Conservation (phyloP, 73 alveolate genomes). For the Paramecium sexaurelia region DNA sequence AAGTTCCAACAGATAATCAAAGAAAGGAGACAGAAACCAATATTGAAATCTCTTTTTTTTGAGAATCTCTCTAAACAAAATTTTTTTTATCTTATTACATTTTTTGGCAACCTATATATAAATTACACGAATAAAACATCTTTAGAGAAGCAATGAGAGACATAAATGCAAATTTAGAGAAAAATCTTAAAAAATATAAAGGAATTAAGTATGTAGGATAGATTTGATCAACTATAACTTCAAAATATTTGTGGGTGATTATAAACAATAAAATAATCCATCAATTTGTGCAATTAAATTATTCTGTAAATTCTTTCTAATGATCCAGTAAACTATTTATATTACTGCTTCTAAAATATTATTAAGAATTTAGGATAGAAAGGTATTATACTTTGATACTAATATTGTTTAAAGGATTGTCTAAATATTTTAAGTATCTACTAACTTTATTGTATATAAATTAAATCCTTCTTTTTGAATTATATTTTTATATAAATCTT, state of each 20-base stretch:
- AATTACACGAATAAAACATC: constrained; percentile 76
- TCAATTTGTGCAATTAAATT: constrained; percentile 98
- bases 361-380: constrained; percentile 98
- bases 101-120: constrained; percentile 86
- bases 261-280: constrained; percentile 97
- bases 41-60: constrained; percentile 97
- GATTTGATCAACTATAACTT: constrained; percentile 91
- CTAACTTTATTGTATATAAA: constrained; percentile 98
- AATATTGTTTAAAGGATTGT: constrained; percentile 98
- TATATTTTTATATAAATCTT: too few species aligned
- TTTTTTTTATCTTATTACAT: constrained; percentile 96
- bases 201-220: constrained; percentile 94
- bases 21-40: constrained; percentile 99
- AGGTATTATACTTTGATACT: constrained; percentile 98
- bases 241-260: constrained; percentile 92
- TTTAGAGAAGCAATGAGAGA: constrained; percentile 95
- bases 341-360: constrained; percentile 96
- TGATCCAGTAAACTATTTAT: constrained; percentile 94
- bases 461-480: constrained; percentile 93
- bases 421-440: constrained; percentile 99
- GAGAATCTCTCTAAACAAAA: constrained; percentile 91
- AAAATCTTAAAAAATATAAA: constrained; percentile 96
- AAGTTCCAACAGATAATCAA: constrained; percentile 99
- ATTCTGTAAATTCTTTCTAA: constrained; percentile 93
- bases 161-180: constrained; percentile 99